Evolutionary conservation across 179 eudicot genomes (phyloP).

Genomic region (Beta lomatogona): DNA sequence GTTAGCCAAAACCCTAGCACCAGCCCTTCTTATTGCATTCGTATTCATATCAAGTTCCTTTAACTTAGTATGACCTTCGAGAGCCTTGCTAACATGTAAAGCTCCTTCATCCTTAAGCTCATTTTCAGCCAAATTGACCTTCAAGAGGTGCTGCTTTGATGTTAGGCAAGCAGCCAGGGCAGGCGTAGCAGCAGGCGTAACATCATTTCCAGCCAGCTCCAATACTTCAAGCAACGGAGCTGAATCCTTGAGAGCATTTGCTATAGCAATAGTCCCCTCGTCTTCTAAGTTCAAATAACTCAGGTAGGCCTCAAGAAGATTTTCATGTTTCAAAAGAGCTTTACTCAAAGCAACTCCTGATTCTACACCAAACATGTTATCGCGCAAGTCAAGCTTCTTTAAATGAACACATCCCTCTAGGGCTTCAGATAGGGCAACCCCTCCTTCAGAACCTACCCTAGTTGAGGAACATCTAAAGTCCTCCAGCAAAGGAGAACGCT

Average conservation of each 20-base stretch:
- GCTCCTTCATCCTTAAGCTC: constrained; percentile 73
- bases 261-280: constrained; percentile 55
- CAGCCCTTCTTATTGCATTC: constrained; percentile 52
- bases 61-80: constrained; percentile 44
- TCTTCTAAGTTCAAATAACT: constrained; percentile 67
- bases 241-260: constrained; percentile 49
- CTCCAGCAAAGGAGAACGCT: constrained; percentile 53
- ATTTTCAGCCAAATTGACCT: constrained; percentile 58
- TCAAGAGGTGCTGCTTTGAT: constrained; percentile 36
- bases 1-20: constrained; percentile 57
- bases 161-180: constrained; percentile 47
- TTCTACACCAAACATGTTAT: constrained; percentile 75
- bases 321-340: constrained; percentile 40
- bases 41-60: constrained; percentile 60
- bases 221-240: constrained; percentile 56
- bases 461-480: constrained; percentile 76
- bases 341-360: constrained; percentile 56
- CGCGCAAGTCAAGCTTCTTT: constrained; percentile 68
- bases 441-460: constrained; percentile 62
- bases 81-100: constrained; percentile 44
- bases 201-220: constrained; percentile 72
- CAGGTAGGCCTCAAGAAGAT: constrained; percentile 53
- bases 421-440: constrained; percentile 59
- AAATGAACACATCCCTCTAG: constrained; percentile 45
- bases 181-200: constrained; percentile 51